Base-by-base conservation (phyloP, 2,329 filamentous ascomycete species). In the Fusarium burgessii region DNA sequence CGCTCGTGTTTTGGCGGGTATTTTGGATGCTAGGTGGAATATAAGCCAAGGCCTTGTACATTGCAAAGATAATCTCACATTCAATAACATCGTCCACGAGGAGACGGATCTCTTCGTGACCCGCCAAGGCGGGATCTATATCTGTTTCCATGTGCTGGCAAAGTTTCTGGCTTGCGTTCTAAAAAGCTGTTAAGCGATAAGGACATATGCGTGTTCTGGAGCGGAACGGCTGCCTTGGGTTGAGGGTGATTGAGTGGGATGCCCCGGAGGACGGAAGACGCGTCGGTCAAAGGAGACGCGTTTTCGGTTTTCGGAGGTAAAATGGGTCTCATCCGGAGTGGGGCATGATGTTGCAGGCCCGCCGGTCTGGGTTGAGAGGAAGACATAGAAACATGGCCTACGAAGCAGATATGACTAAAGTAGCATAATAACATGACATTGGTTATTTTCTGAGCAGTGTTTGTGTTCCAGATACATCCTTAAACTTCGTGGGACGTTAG, bases 1-100 rank as follows among this genome's bases (percentile, higher is more conserved):
- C 35, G 83, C 81, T 47, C 93, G 88, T 72, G 91, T 88, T 78
- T 93, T 94, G 64, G 91, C 85, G 1, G 92, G 88, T 35, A 88
- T 74, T 72, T 85, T 87, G 23, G 89, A 87, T 25, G 88, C 89
- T 91, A 66, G 32, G 23, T 18, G 51, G 23, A 25, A 5, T 43
- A 10, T 70, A 15, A 61, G 59, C 20, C 41, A 42, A 52, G 18
- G 7, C 23, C 17, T 38, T 25, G 20, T n/a, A n/a, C 23, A 13
- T 55, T 40, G 20, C 23, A 7, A 23, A 58, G 32, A 32, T 32
- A 41, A 49, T 68, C 68, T 73, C 65, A 78, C 79, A 77, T 49
- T 74, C 72, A 33, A 83, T 70, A 46, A 84, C 74, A 71, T 84
- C 79, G 23, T 77, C 76, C 46, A 82, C 77, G 33, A 84, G 74